phyloP scores from a whole-genome alignment of 2,329 filamentous ascomycete species.

The Capronia americana region DNA sequence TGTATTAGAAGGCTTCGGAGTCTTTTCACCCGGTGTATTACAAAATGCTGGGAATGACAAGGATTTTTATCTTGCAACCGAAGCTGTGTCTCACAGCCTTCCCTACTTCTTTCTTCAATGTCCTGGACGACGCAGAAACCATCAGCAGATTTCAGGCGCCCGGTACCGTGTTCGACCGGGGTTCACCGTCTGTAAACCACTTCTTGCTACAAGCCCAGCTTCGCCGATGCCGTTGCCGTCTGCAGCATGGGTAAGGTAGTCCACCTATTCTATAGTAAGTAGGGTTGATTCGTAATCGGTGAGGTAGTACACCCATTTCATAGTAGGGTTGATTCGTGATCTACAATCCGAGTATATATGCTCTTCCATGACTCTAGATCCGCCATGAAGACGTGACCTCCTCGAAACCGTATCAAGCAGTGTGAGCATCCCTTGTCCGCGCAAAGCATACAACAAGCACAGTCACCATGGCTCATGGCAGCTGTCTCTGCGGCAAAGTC shows the following conservation, averaged over 20 bases:
- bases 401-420: background rate
- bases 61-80: constrained; percentile 1
- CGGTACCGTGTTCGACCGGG: background rate
- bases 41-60: constrained; percentile 22
- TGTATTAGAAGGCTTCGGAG: constrained; percentile 24
- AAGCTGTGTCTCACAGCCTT: background rate
- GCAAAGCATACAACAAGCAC: background rate
- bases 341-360: background rate
- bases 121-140: background rate
- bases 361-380: background rate
- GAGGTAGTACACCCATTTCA: too few species aligned
- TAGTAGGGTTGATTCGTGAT: background rate
- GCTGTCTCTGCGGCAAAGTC: constrained; percentile 13
- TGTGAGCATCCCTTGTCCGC: background rate
- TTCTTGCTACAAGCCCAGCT: background rate
- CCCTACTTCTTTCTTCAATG: background rate
- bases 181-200: background rate
- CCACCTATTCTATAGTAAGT: background rate
- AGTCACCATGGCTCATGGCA: background rate
- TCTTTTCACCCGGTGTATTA: constrained; percentile 22
- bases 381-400: background rate
- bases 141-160: background rate
- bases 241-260: too few species aligned
- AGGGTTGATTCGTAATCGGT: too few species aligned
- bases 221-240: background rate